These are phyloP conservation scores for Gymnopilus junonius DNA, from an alignment of 768 basidiomycete species.

Conservation along the genomic window DNA sequence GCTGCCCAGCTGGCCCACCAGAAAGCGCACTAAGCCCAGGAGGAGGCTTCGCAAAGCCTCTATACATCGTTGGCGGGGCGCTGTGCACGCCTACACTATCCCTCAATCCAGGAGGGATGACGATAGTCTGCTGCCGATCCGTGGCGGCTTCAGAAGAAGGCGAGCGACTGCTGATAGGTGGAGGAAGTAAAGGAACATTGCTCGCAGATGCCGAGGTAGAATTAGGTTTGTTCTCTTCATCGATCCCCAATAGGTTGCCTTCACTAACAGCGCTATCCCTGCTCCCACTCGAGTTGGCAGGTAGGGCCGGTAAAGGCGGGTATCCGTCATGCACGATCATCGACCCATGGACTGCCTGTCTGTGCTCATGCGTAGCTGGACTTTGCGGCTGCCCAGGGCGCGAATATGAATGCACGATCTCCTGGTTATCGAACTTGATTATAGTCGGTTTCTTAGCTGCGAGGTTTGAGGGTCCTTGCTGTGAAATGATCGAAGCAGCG, in stretches of 20 bases:
- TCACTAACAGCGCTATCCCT: constrained; percentile 15
- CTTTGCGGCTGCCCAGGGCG: constrained; percentile 54
- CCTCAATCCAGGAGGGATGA: constrained; percentile 34
- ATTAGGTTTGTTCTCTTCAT: constrained; percentile 16
- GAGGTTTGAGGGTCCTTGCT: constrained; percentile 19
- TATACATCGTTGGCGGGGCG: constrained; percentile 49
- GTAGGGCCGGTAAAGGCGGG: constrained; percentile 37
- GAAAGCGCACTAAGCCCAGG: neutral
- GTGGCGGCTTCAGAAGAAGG: neutral
- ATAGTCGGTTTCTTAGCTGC: constrained; percentile 58
- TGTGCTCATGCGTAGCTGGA: constrained; percentile 52
- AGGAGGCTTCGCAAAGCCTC: constrained; percentile 28
- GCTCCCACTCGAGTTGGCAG: constrained; percentile 9
- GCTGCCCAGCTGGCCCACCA: constrained; percentile 15
- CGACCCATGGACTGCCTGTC: constrained; percentile 41
- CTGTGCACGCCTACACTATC: constrained; percentile 43
- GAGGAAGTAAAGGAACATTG: neutral
- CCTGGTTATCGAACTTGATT: constrained; percentile 79
- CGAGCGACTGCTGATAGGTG: constrained; percentile 1
- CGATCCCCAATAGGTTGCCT: constrained; percentile 34
- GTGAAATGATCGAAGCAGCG: constrained; percentile 38
- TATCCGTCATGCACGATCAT: constrained; percentile 28
- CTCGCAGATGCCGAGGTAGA: neutral
- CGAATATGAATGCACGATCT: constrained; percentile 77
- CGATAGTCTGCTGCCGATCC: constrained; percentile 29